Evolutionary conservation across 2,329 filamentous ascomycete genomes (phyloP).

Genomic region (Epichloe baconii): DNA sequence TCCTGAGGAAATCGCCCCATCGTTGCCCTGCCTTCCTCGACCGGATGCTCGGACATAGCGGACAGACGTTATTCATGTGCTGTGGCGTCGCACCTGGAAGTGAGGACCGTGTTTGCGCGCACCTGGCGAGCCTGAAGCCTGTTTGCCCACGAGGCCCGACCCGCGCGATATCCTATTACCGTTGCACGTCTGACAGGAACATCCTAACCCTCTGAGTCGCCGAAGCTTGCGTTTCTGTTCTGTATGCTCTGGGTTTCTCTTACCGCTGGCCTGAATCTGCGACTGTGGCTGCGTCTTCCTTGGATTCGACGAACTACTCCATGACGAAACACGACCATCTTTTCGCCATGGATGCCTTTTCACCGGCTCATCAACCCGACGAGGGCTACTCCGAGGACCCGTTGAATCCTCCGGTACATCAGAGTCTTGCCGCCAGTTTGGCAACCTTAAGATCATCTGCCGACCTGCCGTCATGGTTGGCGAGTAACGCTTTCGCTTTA

Average conservation of each 20-base stretch:
- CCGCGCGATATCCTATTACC: not conserved
- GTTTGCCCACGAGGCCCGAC: not conserved
- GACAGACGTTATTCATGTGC: not conserved
- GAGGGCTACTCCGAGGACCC: slow-evolving; percentile 80
- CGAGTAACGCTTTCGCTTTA: slow-evolving; percentile 34
- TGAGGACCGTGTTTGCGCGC: not conserved
- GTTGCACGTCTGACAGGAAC: not conserved
- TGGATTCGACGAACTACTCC: not conserved
- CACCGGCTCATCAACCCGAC: slow-evolving; percentile 51
- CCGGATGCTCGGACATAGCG: not conserved
- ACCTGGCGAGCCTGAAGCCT: not conserved
- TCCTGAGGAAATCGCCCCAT: not conserved
- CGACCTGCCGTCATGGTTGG: slow-evolving; percentile 37
- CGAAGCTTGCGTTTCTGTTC: not conserved
- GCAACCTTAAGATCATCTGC: slow-evolving; percentile 24
- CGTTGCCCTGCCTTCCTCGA: not conserved
- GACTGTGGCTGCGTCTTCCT: not conserved
- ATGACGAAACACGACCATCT: slow-evolving; percentile 18
- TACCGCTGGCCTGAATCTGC: not conserved
- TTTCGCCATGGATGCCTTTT: slow-evolving; percentile 29
- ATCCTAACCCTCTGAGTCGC: not conserved
- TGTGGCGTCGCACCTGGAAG: not conserved
- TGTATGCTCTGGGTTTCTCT: not conserved
- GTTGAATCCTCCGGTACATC: slow-evolving; percentile 29
- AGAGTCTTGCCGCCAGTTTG: slow-evolving; percentile 20